A percentile compares a stretch with the other conserved stretches of the same genome.
Evolutionary conservation across 768 basidiomycete genomes (phyloP).

Genomic region (Rhizopogon sp.): DNA sequence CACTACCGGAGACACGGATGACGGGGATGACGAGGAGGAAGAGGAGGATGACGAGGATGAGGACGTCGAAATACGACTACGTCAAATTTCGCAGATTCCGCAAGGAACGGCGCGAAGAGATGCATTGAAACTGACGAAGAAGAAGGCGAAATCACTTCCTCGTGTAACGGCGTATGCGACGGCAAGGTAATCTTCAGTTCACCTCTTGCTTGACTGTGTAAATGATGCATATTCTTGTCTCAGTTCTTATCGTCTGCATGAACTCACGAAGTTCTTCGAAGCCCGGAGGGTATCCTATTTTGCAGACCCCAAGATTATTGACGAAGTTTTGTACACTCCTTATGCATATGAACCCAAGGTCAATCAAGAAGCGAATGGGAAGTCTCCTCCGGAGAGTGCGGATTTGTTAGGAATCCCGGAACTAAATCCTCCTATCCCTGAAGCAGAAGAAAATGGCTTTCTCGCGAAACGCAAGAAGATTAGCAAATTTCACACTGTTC

Average conservation of each 20-base stretch:
- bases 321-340: constrained; percentile 92
- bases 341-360: constrained; percentile 66
- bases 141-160: constrained; percentile 87
- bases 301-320: constrained; percentile 82
- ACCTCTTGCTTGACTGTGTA: neutral
- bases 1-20: constrained; percentile 62
- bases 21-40: constrained; percentile 54
- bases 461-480: constrained; percentile 42
- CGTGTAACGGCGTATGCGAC: constrained; percentile 97
- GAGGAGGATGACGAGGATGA: constrained; percentile 48
- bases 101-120: constrained; percentile 92
- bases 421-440: constrained; percentile 28
- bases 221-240: neutral
- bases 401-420: constrained; percentile 81
- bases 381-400: constrained; percentile 36
- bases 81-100: constrained; percentile 87
- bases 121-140: constrained; percentile 86
- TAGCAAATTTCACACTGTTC: constrained; percentile 62
- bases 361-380: constrained; percentile 24
- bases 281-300: constrained; percentile 79
- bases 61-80: constrained; percentile 51
- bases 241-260: constrained; percentile 86
- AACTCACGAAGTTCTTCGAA: constrained; percentile 85
- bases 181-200: constrained; percentile 53
- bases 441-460: constrained; percentile 28